Percentiles rank a stretch among this genome's conserved stretches.
Conservation (phyloP, 208 protist species). For the Acanthamoeba quina region DNA sequence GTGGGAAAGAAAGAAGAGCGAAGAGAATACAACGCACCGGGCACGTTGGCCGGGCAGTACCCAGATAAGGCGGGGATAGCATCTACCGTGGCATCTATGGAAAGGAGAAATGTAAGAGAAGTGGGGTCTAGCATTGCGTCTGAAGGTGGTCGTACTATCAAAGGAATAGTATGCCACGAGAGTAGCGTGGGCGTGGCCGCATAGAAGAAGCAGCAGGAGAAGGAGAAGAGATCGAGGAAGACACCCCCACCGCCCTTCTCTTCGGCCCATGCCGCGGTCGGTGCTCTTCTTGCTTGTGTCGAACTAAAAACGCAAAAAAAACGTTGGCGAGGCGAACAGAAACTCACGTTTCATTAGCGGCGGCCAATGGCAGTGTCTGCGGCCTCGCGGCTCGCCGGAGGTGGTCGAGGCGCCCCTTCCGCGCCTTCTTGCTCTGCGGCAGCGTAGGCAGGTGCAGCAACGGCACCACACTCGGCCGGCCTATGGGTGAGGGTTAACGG, state of each 20-base stretch:
- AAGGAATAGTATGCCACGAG: slow-evolving; percentile 57
- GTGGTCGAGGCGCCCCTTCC: too few relatives aligned
- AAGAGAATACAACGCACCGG: neutral
- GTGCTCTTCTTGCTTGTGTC: too few relatives aligned
- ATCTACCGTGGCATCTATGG: neutral
- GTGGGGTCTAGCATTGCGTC: neutral
- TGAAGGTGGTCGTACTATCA: neutral
- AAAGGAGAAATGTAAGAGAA: neutral
- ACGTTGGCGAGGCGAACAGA: too few relatives aligned
- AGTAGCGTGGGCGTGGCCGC: neutral
- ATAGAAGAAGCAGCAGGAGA: neutral
- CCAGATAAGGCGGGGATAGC: neutral
- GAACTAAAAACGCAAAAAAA: too few relatives aligned
- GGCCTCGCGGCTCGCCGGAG: too few relatives aligned
- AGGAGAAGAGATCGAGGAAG: neutral
- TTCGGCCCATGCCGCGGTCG: neutral
- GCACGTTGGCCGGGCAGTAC: slow-evolving; percentile 32
- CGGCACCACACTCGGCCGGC: neutral
- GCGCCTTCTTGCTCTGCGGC: too few relatives aligned
- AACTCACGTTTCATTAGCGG: too few relatives aligned
- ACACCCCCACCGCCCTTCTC: neutral
- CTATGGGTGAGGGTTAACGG: neutral
- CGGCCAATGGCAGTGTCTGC: too few relatives aligned
- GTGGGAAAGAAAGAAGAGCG: neutral
- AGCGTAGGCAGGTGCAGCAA: neutral